These are phyloP conservation scores for Oenanthe sinensis DNA, from an alignment of 129 eudicot species.

Conservation along the genomic window DNA sequence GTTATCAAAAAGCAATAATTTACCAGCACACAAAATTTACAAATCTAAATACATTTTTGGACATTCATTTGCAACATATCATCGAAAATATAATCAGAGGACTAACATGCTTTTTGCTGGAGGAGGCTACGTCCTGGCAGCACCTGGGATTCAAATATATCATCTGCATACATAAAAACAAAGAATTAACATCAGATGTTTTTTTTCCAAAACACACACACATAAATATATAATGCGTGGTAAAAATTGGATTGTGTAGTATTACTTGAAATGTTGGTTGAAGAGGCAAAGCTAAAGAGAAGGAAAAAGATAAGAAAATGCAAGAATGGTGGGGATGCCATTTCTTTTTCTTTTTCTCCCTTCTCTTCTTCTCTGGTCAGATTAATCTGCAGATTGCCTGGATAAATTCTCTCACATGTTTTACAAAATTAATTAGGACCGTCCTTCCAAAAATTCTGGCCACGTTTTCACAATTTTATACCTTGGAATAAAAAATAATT, in stretches of 20 bases:
- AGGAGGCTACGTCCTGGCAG: conserved; percentile 47
- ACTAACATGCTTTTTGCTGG: conserved; percentile 45
- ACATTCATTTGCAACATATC: neutral
- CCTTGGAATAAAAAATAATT: too few species aligned
- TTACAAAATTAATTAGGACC: neutral
- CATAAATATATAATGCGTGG: neutral
- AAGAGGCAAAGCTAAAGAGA: neutral
- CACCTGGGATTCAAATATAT: conserved; percentile 25
- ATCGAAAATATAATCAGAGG: neutral
- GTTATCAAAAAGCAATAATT: neutral
- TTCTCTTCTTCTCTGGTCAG: neutral
- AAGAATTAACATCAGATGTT: neutral
- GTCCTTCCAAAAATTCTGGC: neutral
- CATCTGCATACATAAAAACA: conserved; percentile 29
- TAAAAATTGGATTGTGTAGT: neutral
- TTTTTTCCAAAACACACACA: neutral
- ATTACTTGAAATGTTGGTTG: conserved; percentile 3
- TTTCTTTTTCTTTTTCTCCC: neutral
- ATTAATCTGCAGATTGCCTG: neutral
- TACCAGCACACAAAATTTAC: too few species aligned
- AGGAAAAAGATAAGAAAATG: neutral
- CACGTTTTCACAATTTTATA: neutral
- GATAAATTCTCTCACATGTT: neutral
- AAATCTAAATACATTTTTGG: neutral
- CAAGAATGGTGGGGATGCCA: neutral